Conservation (phyloP, 2,329 filamentous ascomycete species). For the Neoscytalidium dimidiatum region DNA sequence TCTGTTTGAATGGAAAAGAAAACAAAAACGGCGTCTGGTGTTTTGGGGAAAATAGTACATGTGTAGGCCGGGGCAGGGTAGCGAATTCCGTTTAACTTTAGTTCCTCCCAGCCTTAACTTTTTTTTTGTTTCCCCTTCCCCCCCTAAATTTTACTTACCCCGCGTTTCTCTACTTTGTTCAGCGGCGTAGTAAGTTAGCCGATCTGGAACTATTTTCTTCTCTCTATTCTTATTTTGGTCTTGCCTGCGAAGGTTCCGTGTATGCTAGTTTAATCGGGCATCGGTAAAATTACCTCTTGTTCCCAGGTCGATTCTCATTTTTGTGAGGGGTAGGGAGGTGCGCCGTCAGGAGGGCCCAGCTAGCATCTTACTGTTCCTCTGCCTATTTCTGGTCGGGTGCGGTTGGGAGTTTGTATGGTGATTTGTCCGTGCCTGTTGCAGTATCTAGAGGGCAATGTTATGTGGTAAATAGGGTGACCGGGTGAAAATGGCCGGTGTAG, state of each 20-base stretch:
- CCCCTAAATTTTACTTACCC: neutral
- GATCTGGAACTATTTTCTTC: neutral
- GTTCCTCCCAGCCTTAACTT: neutral
- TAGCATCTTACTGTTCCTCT: neutral
- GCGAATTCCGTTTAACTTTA: neutral
- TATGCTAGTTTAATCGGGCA: constrained; percentile 16
- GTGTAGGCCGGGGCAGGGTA: neutral
- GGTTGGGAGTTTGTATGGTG: neutral
- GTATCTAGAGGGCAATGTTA: neutral
- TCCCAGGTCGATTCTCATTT: neutral
- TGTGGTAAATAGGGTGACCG: too few relatives aligned
- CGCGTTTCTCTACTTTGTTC: neutral
- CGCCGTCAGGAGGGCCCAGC: neutral
- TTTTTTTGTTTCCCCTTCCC: neutral
- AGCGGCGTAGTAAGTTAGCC: neutral
- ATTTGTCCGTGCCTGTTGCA: neutral
- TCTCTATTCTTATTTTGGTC: neutral
- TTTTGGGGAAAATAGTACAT: constrained; percentile 12
- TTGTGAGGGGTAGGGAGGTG: too few relatives aligned
- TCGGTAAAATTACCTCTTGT: neutral
- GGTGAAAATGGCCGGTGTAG: too few relatives aligned
- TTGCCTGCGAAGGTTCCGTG: neutral
- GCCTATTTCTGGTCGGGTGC: neutral
- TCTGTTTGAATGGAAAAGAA: neutral
- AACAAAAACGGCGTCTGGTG: constrained; percentile 7